Evolutionary conservation across 2,329 filamentous ascomycete species (phyloP).

Genomic region (Aspergillus sclerotialis): DNA sequence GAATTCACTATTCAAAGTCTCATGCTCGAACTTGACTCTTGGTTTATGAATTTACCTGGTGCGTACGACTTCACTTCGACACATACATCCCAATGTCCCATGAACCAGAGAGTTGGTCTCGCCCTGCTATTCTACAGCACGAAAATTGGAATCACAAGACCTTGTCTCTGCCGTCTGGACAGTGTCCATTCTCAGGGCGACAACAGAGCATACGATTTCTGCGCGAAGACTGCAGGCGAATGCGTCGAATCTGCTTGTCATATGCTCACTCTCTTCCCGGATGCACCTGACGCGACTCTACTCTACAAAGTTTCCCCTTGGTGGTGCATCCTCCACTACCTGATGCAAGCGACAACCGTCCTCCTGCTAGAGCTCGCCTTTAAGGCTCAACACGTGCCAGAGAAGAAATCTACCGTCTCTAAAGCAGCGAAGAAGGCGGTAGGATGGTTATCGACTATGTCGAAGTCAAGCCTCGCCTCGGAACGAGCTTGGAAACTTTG

Average conservation of each 20-base stretch:
- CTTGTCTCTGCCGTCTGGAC: slow-evolving; percentile 37
- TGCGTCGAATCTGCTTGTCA: slow-evolving; percentile 39
- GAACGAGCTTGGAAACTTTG: slow-evolving; percentile 30
- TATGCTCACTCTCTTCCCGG: slow-evolving; percentile 34
- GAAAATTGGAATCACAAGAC: slow-evolving; percentile 36
- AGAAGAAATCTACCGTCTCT: slow-evolving; percentile 29
- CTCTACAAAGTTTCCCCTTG: slow-evolving; percentile 35
- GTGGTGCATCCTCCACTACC: slow-evolving; percentile 39
- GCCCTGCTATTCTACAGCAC: slow-evolving; percentile 39
- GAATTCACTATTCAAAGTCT: slow-evolving; percentile 33
- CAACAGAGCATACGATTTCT: slow-evolving; percentile 30
- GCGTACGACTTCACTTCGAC: slow-evolving; percentile 35
- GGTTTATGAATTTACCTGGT: slow-evolving; percentile 33
- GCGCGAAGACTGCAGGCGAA: slow-evolving; percentile 29
- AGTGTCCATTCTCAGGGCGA: slow-evolving; percentile 23
- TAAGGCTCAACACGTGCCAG: slow-evolving; percentile 35
- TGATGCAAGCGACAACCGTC: slow-evolving; percentile 39
- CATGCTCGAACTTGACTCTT: slow-evolving; percentile 31
- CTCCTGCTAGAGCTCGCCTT: slow-evolving; percentile 39
- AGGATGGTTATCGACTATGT: slow-evolving; percentile 27
- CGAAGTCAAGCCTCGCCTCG: slow-evolving; percentile 21
- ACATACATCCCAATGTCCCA: slow-evolving; percentile 26
- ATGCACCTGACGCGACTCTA: slow-evolving; percentile 28
- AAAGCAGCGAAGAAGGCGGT: slow-evolving; percentile 29
- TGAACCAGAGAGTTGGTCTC: slow-evolving; percentile 31